Percentiles rank a stretch among this genome's conserved stretches.
phyloP scores from a whole-genome alignment of 495 filamentous ascomycete genomes.

The Jackrogersella minutella region DNA sequence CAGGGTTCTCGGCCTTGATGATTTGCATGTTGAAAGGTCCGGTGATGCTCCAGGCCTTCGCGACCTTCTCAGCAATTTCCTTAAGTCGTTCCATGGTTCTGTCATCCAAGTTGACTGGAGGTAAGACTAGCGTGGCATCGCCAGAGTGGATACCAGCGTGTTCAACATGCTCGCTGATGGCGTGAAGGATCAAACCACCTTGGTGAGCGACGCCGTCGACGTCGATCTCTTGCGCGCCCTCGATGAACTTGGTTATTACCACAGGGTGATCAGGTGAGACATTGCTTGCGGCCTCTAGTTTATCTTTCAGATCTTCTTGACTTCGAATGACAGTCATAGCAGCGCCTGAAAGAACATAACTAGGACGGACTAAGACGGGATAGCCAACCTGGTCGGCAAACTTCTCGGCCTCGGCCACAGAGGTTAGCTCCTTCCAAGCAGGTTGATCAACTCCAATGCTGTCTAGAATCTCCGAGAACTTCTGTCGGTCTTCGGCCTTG shows the following conservation, averaged over 20 bases:
- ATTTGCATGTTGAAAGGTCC: conserved; percentile 99
- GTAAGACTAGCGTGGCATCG: conserved; percentile 95
- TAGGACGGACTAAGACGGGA: conserved; percentile 92
- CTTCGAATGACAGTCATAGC: conserved; percentile 99
- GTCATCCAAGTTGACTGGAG: conserved; percentile 79
- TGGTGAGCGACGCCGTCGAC: conserved; percentile 92
- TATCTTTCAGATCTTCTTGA: conserved; percentile 86
- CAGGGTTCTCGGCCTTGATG: conserved; percentile 84
- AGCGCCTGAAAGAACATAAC: conserved; percentile 97
- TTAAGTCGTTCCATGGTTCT: conserved; percentile 83
- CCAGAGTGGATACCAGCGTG: conserved; percentile 98
- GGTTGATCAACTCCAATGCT: conserved; percentile 95
- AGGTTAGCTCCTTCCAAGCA: conserved; percentile 96
- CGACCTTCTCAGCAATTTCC: conserved; percentile 94
- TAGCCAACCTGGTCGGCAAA: conserved; percentile 92
- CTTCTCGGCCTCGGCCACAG: conserved; percentile 80
- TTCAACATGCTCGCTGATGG: conserved; percentile 96
- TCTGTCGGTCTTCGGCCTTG: conserved; percentile 95
- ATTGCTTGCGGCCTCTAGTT: conserved; percentile 85
- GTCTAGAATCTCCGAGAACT: conserved; percentile 97
- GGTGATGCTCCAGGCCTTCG: conserved; percentile 95
- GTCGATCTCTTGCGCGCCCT: conserved; percentile 96
- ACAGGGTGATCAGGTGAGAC: conserved; percentile 98
- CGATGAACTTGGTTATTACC: conserved; percentile 99
- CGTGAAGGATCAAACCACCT: conserved; percentile 88